Conservation (phyloP, 1,284 basidiomycete genomes). For the Coniferiporia sulphurascens region DNA sequence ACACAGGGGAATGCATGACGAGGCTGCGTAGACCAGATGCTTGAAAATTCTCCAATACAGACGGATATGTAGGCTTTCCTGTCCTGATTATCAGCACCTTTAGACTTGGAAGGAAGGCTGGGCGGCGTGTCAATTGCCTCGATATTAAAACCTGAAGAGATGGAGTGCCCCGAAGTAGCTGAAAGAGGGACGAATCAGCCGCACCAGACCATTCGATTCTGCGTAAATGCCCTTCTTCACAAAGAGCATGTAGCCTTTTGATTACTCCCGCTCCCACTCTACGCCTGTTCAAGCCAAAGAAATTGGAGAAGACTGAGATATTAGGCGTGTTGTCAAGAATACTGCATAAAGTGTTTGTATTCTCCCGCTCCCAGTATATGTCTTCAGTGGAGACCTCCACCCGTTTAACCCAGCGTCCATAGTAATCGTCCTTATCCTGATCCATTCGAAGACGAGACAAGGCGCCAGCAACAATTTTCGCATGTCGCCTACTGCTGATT, state of each 20-base stretch:
- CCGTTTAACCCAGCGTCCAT: slow-evolving; percentile 15
- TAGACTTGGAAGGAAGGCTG: slow-evolving; percentile 5
- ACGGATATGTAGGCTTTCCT: background rate
- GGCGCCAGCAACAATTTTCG: slow-evolving; percentile 22
- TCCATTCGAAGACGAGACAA: slow-evolving; percentile 14
- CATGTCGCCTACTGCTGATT: slow-evolving; percentile 29
- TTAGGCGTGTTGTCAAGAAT: slow-evolving; percentile 12
- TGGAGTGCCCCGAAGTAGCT: slow-evolving; percentile 5
- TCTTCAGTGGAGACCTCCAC: slow-evolving; percentile 8
- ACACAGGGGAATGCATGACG: background rate
- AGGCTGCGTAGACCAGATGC: slow-evolving; percentile 9
- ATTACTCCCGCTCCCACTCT: background rate
- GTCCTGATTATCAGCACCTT: background rate
- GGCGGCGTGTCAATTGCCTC: background rate
- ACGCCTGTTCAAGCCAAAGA: slow-evolving; percentile 1
- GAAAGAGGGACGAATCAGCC: background rate
- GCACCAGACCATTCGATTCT: slow-evolving; percentile 13
- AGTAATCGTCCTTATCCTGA: background rate
- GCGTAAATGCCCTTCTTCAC: slow-evolving; percentile 4
- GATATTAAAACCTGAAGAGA: slow-evolving; percentile 14
- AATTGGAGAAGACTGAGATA: slow-evolving; percentile 14
- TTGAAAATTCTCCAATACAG: background rate
- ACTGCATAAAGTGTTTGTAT: background rate
- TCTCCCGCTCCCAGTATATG: slow-evolving; percentile 14
- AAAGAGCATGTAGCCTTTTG: background rate